Evolutionary conservation across 2,329 filamentous ascomycete species (phyloP).

Genomic region (Trichoderma koningii): DNA sequence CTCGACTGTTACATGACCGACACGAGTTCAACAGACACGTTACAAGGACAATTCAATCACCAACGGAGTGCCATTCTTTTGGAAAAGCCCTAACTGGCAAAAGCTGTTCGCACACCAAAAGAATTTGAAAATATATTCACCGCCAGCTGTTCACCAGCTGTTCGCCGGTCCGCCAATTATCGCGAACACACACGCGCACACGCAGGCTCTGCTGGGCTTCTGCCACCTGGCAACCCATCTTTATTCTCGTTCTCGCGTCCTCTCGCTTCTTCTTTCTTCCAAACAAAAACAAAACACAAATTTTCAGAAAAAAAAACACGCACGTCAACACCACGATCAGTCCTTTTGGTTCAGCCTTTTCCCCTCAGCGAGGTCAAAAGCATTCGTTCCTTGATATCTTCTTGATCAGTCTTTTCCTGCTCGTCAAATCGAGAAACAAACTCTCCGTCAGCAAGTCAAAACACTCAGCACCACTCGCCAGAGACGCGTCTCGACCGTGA

Average conservation of each 20-base stretch:
- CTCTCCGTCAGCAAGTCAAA: neutral
- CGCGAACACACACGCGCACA: neutral
- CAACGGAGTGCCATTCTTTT: neutral
- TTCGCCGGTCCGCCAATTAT: neutral
- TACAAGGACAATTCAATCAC: neutral
- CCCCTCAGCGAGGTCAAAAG: conserved; percentile 27
- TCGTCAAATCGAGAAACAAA: neutral
- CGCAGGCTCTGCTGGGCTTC: neutral
- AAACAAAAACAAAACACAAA: conserved; percentile 14
- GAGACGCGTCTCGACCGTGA: conserved; percentile 20
- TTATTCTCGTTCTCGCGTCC: neutral
- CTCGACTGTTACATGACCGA: neutral
- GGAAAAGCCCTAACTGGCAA: neutral
- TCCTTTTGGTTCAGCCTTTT: conserved; percentile 25
- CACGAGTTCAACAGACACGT: neutral
- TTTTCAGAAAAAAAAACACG: neutral
- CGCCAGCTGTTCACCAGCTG: conserved; percentile 21
- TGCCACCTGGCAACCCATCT: conserved; percentile 23
- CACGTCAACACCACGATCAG: conserved; percentile 11
- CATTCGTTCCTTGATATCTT: conserved; percentile 21
- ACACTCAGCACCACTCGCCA: conserved; percentile 20
- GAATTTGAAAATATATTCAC: neutral
- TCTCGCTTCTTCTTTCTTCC: conserved; percentile 8
- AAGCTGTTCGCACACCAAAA: neutral
- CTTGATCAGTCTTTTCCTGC: conserved; percentile 21